Percentiles rank a stretch among this genome's conserved stretches.
Conservation (phyloP, 2,329 filamentous ascomycete genomes). For the Fusarium sp. region DNA sequence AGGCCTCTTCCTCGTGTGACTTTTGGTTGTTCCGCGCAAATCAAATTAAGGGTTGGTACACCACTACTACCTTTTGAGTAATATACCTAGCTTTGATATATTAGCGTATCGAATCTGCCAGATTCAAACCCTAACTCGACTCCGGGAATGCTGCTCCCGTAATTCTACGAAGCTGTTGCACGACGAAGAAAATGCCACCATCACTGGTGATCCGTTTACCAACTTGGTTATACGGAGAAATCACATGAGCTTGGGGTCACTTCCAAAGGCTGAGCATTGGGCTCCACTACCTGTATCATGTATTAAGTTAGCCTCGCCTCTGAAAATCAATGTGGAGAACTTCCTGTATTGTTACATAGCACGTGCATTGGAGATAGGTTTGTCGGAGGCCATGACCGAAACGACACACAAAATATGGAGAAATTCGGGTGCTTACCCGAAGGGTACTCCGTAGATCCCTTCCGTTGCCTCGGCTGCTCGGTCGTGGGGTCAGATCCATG, state of each 20-base stretch:
- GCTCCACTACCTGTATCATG: not conserved
- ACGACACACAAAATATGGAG: conserved; percentile 1
- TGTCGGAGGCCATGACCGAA: conserved; percentile 22
- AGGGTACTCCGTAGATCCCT: not conserved
- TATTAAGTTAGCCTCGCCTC: not conserved
- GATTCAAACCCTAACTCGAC: too few relatives aligned
- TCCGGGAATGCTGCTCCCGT: too few relatives aligned
- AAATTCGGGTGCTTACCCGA: conserved; percentile 18
- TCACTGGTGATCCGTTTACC: too few relatives aligned
- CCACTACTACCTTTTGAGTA: not conserved
- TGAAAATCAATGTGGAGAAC: too few relatives aligned
- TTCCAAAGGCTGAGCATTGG: not conserved
- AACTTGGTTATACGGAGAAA: too few relatives aligned
- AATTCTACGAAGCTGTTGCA: too few relatives aligned
- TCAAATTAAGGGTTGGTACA: not conserved
- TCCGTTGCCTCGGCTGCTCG: conserved; percentile 48
- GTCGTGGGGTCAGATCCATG: conserved; percentile 42
- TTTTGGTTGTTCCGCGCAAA: not conserved
- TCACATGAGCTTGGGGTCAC: not conserved
- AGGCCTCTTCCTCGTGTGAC: not conserved
- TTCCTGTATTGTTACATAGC: conserved; percentile 1
- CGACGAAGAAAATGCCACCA: too few relatives aligned
- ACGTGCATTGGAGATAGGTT: not conserved
- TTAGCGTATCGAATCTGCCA: too few relatives aligned
- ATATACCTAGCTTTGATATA: not conserved